A percentile compares a stretch with the other conserved stretches of the same genome.
These are phyloP conservation scores for Colletotrichum sp. DNA, from an alignment of 2,329 filamentous ascomycete species.

Conservation along the genomic window DNA sequence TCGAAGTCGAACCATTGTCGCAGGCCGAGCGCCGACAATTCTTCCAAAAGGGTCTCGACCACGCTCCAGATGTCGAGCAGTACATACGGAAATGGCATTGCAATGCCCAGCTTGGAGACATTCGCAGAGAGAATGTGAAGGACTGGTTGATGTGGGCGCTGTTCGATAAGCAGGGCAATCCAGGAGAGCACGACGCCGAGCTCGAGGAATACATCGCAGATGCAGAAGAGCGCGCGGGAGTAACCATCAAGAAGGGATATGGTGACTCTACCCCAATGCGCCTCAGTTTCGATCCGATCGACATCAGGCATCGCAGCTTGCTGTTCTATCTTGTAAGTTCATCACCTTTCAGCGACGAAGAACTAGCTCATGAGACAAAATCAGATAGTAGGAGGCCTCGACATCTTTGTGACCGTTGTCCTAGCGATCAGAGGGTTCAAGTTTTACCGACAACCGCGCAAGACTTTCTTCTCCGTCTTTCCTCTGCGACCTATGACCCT, in stretches of 20 bases:
- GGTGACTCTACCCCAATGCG: slow-evolving; percentile 62
- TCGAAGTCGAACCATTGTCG: slow-evolving; percentile 45
- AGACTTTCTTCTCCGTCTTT: slow-evolving; percentile 52
- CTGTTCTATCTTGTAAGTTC: slow-evolving; percentile 63
- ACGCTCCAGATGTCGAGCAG: slow-evolving; percentile 56
- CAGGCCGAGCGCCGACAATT: slow-evolving; percentile 56
- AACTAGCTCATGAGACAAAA: not conserved
- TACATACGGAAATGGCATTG: slow-evolving; percentile 72
- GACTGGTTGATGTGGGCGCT: slow-evolving; percentile 74
- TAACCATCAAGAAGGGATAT: slow-evolving; percentile 55
- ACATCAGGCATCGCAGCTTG: slow-evolving; percentile 65
- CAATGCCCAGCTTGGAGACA: slow-evolving; percentile 60
- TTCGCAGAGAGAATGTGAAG: slow-evolving; percentile 68
- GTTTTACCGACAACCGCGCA: slow-evolving; percentile 45
- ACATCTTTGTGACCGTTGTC: slow-evolving; percentile 51
- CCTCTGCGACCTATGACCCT: slow-evolving; percentile 61
- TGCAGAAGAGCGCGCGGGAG: slow-evolving; percentile 59
- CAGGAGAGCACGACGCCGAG: slow-evolving; percentile 43
- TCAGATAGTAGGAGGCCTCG: slow-evolving; percentile 37
- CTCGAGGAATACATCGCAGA: slow-evolving; percentile 52
- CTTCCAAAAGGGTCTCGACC: slow-evolving; percentile 60
- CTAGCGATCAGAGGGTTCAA: slow-evolving; percentile 56
- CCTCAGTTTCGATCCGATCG: slow-evolving; percentile 69
- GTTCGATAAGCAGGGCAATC: slow-evolving; percentile 53
- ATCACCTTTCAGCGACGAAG: slow-evolving; percentile 31